Evolutionary conservation across 495 filamentous ascomycete species (phyloP).

Genomic region (Hamigera avellanea): DNA sequence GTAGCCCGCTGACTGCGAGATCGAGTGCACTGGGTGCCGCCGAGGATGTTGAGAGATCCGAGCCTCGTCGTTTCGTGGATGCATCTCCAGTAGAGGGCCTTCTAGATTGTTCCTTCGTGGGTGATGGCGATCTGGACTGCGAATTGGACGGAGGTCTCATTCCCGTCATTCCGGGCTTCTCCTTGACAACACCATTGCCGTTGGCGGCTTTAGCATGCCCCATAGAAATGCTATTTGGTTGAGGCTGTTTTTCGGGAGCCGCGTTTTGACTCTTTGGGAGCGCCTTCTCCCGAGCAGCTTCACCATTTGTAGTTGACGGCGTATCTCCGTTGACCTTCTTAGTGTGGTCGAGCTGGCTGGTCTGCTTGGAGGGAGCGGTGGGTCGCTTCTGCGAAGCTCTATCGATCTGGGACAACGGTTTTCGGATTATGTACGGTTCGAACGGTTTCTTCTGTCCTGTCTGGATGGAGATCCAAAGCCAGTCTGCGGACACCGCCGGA

Average conservation of each 20-base stretch:
- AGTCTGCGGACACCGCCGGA: conserved; percentile 63
- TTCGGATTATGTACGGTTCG: conserved; percentile 30
- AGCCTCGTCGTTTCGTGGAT: conserved; percentile 6
- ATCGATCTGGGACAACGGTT: conserved; percentile 14
- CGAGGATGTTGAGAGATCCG: conserved; percentile 7
- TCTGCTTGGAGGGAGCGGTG: conserved; percentile 8
- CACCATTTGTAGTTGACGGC: neutral
- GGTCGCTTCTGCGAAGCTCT: conserved; percentile 12
- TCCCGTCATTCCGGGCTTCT: conserved; percentile 7
- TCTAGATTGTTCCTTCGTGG: conserved; percentile 2
- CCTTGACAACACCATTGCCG: conserved; percentile 13
- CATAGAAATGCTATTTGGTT: too few relatives aligned
- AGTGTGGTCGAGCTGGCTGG: neutral
- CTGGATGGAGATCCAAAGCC: conserved; percentile 75
- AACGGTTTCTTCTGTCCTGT: conserved; percentile 40
- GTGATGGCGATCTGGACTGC: conserved; percentile 18
- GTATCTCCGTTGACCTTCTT: conserved; percentile 1
- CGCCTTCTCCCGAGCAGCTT: too few relatives aligned
- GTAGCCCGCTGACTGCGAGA: conserved; percentile 24
- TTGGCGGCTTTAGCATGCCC: neutral
- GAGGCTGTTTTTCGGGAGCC: too few relatives aligned
- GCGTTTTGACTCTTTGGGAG: too few relatives aligned
- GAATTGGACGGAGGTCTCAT: conserved; percentile 10
- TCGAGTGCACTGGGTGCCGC: conserved; percentile 21
- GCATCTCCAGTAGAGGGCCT: conserved; percentile 1